Evolutionary conservation across 129 eudicot species (phyloP), one percentile per base, ranked within the genome.

Genomic region (Flaveria robusta): DNA sequence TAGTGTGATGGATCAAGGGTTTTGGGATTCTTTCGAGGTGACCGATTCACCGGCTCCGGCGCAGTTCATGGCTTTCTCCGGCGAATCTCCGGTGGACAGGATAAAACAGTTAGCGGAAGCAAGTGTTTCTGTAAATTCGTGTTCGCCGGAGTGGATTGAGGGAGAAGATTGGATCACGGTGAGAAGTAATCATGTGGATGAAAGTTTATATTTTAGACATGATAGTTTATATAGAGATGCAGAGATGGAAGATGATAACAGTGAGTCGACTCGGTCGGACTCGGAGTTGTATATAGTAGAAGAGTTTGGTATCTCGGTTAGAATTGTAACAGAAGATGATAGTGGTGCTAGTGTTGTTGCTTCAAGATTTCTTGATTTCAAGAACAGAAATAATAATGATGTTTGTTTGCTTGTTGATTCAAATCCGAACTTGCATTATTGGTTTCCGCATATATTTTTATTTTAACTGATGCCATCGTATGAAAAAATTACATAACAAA

Each of bases 151-250:
- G 27, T 87, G 88, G 93, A 50, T 43, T 0, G 83, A 81, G 19
- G 91, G 83, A 11, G 91, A 84, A 24, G 87, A 83, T 67, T 92
- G 93, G 97, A 56, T 89, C 46, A 76, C 84, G 0, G 87, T 89
- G 2, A 87, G 97, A 58, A 62, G 60, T 54, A 81, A 50, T 79
- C 62, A 15, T 9, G 5, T 26, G 1, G 85, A 75, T n/a, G 88
- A 79, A 79, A 74, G 49, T 62, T 71, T 56, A 9, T 45, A 62
- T 13, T 50, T 9, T n/a, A 45, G 9, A 0, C n/a, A 74, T 60
- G 22, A 59, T 12, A 6, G 24, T 20, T 9, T 23, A 24, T 13
- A 47, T 72, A 60, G 3, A 19, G 74, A 24, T 66, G 79, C 69
- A 19, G 87, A 77, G 16, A 13, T 64, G 46, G 76, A 43, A 16